Base-by-base conservation (phyloP, 305 asterid genomes). In the Fraxinus platypoda region DNA sequence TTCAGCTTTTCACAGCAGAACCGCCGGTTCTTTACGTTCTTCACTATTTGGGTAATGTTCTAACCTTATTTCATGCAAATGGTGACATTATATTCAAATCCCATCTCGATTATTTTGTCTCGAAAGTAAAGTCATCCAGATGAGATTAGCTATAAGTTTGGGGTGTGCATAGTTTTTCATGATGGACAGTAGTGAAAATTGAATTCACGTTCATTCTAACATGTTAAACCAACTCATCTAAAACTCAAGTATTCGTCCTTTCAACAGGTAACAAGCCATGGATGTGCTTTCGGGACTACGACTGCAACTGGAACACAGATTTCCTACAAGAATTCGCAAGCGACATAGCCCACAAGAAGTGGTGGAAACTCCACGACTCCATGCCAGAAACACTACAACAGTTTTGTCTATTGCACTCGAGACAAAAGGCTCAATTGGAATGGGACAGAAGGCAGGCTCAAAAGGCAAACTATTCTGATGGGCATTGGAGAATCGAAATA, bases 291-390 rank as follows among this genome's bases (percentile, higher is more conserved):
- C 82, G 92, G 31, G 97, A 91, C 83, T 92, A 92, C 23, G 93
- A 92, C 76, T 92, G 97, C 73, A 92, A 92, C 59, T 92, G 97
- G 97, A 92, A 92, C n/a, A 88, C 87, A 21, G 93, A 91, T 66
- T 81, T 90, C 54, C 41, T 92, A 33, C 91, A 84, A 77, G 97
- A 91, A 73, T 92, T 92, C 12, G 94, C 97, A 0, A 92, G 93
- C 49, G 94, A 91, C 34, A 89, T 86, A 26, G 94, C 97, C 13
- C 97, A 92, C 38, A 4, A 17, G 4, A 87, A 80, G 84, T 92
- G 97, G 97, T 92, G 97, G 97, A 87, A 79, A 52, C 92, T 92
- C 30, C 97, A 91, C 23, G 95, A 91, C 6, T 68, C 78, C 3
- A 89, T 90, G 93, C 84, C 89, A 0, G 90, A 81, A 41, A 75